These are phyloP conservation scores for Cichorium intybus DNA, from an alignment of 140 eudicot species.

Conservation along the genomic window DNA sequence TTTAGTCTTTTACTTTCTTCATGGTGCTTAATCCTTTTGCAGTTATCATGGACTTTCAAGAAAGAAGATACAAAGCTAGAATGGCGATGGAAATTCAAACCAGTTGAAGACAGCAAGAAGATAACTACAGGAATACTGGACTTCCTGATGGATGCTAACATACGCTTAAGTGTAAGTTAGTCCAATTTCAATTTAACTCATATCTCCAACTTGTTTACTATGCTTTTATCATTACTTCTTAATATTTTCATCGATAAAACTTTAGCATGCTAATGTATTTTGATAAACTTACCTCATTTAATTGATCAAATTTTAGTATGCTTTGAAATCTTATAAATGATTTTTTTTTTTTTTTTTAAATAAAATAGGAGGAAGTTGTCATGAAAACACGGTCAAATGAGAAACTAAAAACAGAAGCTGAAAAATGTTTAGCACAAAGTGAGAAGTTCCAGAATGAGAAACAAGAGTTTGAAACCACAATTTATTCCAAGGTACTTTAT, in stretches of 20 bases:
- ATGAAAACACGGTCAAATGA: constrained; percentile 59
- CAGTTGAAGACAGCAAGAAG: constrained; percentile 58
- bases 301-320: background rate
- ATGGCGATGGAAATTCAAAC: constrained; percentile 93
- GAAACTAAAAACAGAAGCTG: constrained; percentile 77
- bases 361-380: constrained; percentile 79
- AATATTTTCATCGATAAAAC: too few relatives aligned
- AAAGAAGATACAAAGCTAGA: constrained; percentile 88
- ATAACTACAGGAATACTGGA: constrained; percentile 69
- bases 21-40: constrained; percentile 17
- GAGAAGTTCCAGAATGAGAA: constrained; percentile 76
- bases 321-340: constrained; percentile 1
- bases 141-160: constrained; percentile 83
- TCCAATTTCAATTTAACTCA: background rate
- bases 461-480: constrained; percentile 74
- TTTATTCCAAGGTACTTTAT: constrained; percentile 80
- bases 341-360: background rate
- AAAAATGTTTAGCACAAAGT: constrained; percentile 77
- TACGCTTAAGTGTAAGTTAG: constrained; percentile 66
- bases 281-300: background rate
- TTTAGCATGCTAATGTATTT: background rate
- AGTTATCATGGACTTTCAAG: constrained; percentile 91
- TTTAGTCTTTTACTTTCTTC: background rate
- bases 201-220: background rate
- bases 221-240: background rate